Base-by-base conservation (phyloP, 805 yeast species). In the Komagataella pseudopastoris region DNA sequence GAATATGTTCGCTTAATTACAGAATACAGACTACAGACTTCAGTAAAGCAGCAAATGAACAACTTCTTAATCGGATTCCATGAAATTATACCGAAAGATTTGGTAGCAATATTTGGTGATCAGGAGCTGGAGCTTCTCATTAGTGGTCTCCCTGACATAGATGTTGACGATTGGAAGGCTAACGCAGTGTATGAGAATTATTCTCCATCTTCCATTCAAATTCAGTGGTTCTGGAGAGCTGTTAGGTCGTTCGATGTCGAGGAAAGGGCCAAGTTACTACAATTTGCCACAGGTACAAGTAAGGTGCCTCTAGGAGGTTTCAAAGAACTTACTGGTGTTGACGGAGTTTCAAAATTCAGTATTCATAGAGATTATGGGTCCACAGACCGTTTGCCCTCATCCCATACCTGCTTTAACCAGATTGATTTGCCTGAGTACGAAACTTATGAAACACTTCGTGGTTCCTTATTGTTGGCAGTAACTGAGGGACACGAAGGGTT, bases 141-240 rank as follows among this genome's bases (percentile, higher is more conserved):
- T 46, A 85, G 95, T 43, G 99, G 99, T 2, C 72, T 93, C 59
- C 99, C 99, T 1, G 96, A 91, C 59, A 89, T 93, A 59, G 96
- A 88, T 68, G 91, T 91, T 18, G 88, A 83, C 58, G 99, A 93
- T 63, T 93, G 99, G 99, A 85, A 86, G 57, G 83, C 80, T 60
- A 86, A 93, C 63, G 79, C 96, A 1, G 73, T 70, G 1, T 85
- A 93, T 66, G 83, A 78, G 49, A 91, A 89, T 62, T 93, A 91
- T 64, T 77, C 88, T 0, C 75, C 90, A 1, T 75, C 86, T 1
- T 86, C 95, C 2, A 81, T 87, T 30, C 97, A 90, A 62, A 83
- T 93, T 52, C 89, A 85, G 61, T 91, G 97, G 87, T 93, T 93
- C 69, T 93, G 99, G 99, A 75, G 97, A 62, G 96, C 97, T 1